A percentile compares a stretch with the other conserved stretches of the same genome.
phyloP scores from a whole-genome alignment of 2,329 filamentous ascomycete genomes.

The Neonectria ditissima region DNA sequence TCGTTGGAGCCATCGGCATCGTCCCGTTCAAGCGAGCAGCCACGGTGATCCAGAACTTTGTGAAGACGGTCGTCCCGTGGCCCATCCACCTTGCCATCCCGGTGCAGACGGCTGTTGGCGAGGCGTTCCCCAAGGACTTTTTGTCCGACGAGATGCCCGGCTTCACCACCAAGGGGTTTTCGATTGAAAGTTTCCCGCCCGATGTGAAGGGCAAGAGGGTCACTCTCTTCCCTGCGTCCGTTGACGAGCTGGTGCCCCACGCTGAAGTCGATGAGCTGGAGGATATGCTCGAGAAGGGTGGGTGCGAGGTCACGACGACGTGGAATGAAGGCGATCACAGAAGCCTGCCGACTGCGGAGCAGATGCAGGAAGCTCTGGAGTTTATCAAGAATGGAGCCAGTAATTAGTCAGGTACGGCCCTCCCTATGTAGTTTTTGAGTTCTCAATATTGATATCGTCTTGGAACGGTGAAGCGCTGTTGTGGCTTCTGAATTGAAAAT shows the following conservation, averaged over 20 bases:
- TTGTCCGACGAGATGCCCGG: conserved; percentile 1
- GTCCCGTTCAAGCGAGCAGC: conserved; percentile 8
- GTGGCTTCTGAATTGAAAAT: too few relatives aligned
- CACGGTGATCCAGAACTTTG: neutral
- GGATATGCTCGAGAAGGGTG: conserved; percentile 1
- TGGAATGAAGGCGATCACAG: conserved; percentile 19
- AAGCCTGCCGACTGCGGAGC: neutral
- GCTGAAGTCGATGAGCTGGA: neutral
- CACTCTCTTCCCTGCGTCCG: conserved; percentile 3
- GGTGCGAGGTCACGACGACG: neutral
- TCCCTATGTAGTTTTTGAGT: neutral
- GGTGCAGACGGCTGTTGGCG: neutral
- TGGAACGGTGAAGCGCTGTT: too few relatives aligned
- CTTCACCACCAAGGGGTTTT: conserved; percentile 10
- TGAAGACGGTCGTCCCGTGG: neutral
- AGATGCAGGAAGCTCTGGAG: neutral
- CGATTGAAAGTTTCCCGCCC: neutral
- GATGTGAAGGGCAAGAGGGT: conserved; percentile 9
- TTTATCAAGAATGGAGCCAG: neutral
- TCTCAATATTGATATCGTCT: neutral
- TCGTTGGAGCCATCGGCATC: conserved; percentile 15
- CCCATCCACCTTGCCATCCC: neutral
- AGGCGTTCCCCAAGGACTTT: neutral
- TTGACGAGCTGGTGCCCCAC: conserved; percentile 9
- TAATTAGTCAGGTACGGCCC: neutral